Conservation (phyloP, 441 rosid genomes). For the Populus hybrid region DNA sequence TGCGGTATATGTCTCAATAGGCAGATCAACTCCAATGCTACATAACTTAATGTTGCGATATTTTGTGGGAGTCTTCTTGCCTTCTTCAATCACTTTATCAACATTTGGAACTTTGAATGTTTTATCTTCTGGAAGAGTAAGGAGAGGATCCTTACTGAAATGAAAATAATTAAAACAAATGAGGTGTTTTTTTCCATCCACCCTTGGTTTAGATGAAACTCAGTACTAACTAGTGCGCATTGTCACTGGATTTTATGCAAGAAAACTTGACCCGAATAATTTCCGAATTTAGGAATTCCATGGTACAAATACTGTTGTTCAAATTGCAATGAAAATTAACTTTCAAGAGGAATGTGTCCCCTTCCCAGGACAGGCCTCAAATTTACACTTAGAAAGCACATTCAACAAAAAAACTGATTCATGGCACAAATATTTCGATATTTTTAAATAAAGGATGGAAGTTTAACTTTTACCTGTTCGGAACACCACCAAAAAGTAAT, state of each 20-base stretch:
- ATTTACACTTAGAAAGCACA: neutral
- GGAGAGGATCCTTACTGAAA: constrained; percentile 46
- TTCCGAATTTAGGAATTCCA: neutral
- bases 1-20: constrained; percentile 70
- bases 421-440: neutral
- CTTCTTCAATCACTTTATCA: constrained; percentile 79
- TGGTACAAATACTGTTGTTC: neutral
- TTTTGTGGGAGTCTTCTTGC: constrained; percentile 75
- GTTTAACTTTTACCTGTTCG: constrained; percentile 54
- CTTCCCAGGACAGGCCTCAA: constrained; percentile 5
- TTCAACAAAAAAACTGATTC: neutral
- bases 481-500: constrained; percentile 72
- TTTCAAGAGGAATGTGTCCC: neutral
- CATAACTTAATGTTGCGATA: constrained; percentile 56
- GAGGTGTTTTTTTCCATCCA: neutral
- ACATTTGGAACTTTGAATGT: constrained; percentile 68
- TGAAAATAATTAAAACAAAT: constrained; percentile 15
- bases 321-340: neutral
- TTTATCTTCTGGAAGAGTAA: constrained; percentile 50
- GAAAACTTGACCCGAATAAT: neutral
- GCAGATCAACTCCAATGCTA: constrained; percentile 49
- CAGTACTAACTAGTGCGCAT: neutral
- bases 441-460: constrained; percentile 1
- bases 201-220: neutral
- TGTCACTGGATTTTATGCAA: neutral